Evolutionary conservation across 2,329 filamentous ascomycete genomes (phyloP), one percentile per base, ranked within the genome.

Genomic region (Cladophialophora yegresii): DNA sequence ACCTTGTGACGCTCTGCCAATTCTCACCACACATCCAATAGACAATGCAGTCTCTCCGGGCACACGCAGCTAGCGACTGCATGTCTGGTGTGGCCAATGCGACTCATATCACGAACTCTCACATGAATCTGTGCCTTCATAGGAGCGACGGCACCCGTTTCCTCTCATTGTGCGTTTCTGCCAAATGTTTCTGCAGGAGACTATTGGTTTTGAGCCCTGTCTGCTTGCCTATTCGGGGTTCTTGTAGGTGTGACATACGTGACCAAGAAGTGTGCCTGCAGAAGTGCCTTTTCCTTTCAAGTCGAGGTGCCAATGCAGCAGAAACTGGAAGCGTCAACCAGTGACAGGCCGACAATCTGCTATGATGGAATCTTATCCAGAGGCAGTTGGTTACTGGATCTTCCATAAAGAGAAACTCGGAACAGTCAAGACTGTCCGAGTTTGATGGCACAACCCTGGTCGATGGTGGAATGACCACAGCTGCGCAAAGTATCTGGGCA

Each of bases 1-100:
- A 68, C 61, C n/a, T 33, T 67, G 60, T 30, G 51, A 54, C 33
- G 33, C 28, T 54, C n/a, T 60, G 63, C 53, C 58, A 64, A 49
- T 59, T 54, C 54, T 49, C 40, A 53, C 54, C 50, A 30, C 56
- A 16, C 50, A 8, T 51, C 62, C 62, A 67, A 62, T 63, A 12
- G 40, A 50, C 20, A 50, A 60, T 45, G 58, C 63, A 62, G 54
- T 22, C 43, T 26, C 23, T 12, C 20, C 28, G 43, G 47, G 23
- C 23, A 53, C 49, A 33, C 22, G 32, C 54, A 28, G 50, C 16
- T 53, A 50, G 40, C 28, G 23, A 58, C 33, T 62, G 54, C 45
- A 36, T 50, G 9, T 20, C 51, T n/a, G 43, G 30, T 45, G 62
- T 64, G 62, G 61, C 10, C 30, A 22, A 32, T 36, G 28, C n/a